Evolutionary conservation across 1,284 basidiomycete species (phyloP), one percentile per base, ranked within the genome.

Genomic region (Tilletia walkeri): DNA sequence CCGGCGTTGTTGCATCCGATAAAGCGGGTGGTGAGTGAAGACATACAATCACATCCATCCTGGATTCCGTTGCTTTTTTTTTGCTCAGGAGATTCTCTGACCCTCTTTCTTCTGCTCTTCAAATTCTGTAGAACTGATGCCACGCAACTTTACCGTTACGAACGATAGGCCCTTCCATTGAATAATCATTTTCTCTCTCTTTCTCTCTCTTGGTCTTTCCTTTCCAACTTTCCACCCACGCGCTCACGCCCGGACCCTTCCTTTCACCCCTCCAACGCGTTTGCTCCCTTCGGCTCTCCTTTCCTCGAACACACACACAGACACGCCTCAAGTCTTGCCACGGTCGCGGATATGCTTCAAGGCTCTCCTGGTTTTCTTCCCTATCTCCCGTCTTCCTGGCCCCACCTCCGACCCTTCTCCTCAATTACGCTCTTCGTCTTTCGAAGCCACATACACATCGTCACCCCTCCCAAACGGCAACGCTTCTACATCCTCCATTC

Each of bases 1-100:
- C 82, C 82, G 16, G 77, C 79, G 71, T 73, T 83, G 56, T 71
- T 83, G 65, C 82, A 83, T 67, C 82, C 82, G 7, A 82, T 83
- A 75, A 83, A 83, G 76, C 75, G 75, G 4, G 72, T 82, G 36
- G 36, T 63, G 59, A 63, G 59, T 53, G 24, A 30, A 30, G 24
- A 30, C 24, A 30, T 30, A 30, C 24, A 30, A 30, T 30, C 24
- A 1, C 24, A 30, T 30, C 24, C 24, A 30, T 45, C 14, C 14
- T 45, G 41, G 41, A 14, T 9, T 9, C 41, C 41, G 41, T 45
- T 45, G 41, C 14, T 45, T 45, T 14, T 5, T 45, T 45, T 45
- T 45, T 14, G 41, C 14, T 45, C 41, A 14, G 41, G 41, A 45
- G 41, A 45, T 45, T 45, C 12, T 5, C 41, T 45, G 41, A 45